Evolutionary conservation across 768 basidiomycete species (phyloP).

Genomic region (Mycena polygramma): DNA sequence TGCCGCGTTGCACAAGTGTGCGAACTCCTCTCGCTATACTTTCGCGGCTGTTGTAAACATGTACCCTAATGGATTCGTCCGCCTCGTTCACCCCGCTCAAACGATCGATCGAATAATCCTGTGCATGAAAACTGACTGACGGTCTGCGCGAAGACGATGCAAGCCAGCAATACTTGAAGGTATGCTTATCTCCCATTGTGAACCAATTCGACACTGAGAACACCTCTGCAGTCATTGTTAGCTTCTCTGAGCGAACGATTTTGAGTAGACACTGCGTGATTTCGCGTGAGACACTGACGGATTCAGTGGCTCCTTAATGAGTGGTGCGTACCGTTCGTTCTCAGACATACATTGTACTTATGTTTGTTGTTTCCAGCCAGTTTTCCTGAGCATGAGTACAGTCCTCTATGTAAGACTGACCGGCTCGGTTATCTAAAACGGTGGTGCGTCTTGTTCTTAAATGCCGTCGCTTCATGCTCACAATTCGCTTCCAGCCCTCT

Average conservation of each 20-base stretch:
- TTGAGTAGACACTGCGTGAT: neutral
- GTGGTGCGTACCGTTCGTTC: neutral
- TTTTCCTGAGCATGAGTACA: neutral
- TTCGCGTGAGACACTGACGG: neutral
- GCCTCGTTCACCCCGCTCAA: slow-evolving; percentile 19
- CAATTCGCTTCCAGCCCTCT: no score
- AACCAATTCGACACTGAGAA: neutral
- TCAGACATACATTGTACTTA: no score
- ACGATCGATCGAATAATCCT: slow-evolving; percentile 18
- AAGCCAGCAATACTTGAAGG: slow-evolving; percentile 15
- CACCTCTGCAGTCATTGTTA: neutral
- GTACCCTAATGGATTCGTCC: slow-evolving; percentile 37
- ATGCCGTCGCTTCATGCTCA: no score
- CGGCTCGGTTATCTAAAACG: no score
- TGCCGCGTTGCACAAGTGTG: slow-evolving; percentile 25
- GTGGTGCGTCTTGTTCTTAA: no score
- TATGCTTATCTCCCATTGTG: neutral
- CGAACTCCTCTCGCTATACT: slow-evolving; percentile 20
- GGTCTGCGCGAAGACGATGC: neutral
- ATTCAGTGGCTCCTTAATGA: neutral
- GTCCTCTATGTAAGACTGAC: no score
- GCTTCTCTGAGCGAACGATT: neutral
- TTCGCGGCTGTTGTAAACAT: slow-evolving; percentile 31
- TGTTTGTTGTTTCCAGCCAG: neutral
- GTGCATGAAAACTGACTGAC: slow-evolving; percentile 30